Conservation (phyloP, 371 early-diverging fungal genomes). For the Rhizomucor miehei region DNA sequence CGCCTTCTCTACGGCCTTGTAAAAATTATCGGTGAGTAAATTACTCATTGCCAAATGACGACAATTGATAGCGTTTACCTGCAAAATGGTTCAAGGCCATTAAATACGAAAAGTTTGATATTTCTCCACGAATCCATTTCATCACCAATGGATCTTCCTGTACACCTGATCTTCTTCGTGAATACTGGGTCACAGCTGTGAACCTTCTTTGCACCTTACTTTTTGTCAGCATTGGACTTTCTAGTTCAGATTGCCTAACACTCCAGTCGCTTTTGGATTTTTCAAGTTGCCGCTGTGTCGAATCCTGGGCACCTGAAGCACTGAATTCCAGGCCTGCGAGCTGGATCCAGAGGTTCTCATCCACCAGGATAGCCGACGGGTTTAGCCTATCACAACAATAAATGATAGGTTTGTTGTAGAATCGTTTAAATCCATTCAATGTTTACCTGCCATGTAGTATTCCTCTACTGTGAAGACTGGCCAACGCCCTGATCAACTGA, state of each 20-base stretch:
- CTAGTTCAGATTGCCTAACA: constrained; percentile 2
- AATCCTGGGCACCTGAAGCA: not conserved
- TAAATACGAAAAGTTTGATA: constrained; percentile 81
- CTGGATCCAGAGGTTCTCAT: constrained; percentile 65
- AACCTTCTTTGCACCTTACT: too few species aligned
- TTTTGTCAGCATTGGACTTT: constrained; percentile 20
- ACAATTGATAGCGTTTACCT: constrained; percentile 42
- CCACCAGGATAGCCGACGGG: constrained; percentile 61
- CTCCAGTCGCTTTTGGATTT: too few species aligned
- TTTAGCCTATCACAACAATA: constrained; percentile 25
- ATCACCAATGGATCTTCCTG: constrained; percentile 57
- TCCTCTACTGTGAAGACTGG: constrained; percentile 54
- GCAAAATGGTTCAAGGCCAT: constrained; percentile 81
- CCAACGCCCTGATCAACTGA: constrained; percentile 52
- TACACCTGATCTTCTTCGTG: constrained; percentile 32
- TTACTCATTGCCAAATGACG: not conserved
- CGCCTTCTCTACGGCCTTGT: constrained; percentile 60
- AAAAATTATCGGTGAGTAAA: too few species aligned
- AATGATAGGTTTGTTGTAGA: not conserved
- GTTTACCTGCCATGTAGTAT: constrained; percentile 55
- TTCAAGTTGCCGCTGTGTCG: too few species aligned
- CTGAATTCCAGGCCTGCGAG: constrained; percentile 51
- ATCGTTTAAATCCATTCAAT: not conserved
- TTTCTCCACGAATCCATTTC: constrained; percentile 71
- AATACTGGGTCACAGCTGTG: too few species aligned